These are phyloP conservation scores for Oryza meyeriana DNA, from an alignment of 176 grass and related monocot species.

Conservation along the genomic window DNA sequence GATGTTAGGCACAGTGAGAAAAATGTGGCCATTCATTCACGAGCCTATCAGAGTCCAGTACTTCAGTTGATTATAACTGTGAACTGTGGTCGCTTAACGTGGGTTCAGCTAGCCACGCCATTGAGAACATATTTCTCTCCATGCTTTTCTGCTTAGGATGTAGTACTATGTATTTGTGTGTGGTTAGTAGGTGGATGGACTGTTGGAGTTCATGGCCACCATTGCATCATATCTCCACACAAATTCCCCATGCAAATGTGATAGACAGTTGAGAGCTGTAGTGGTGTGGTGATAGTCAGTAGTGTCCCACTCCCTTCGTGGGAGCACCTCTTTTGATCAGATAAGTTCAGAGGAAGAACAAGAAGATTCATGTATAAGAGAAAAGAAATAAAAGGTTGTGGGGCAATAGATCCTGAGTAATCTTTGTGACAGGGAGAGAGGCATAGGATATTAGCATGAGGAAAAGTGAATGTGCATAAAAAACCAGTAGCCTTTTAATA, in stretches of 20 bases:
- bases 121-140: not conserved
- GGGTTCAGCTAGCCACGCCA: not conserved
- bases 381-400: not conserved
- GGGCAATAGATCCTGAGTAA: constrained; percentile 10
- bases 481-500: constrained; percentile 19
- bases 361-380: not conserved
- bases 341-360: constrained; percentile 3
- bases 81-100: not conserved
- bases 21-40: not conserved
- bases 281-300: constrained; percentile 24
- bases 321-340: constrained; percentile 26
- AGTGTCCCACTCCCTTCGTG: constrained; percentile 24
- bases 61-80: not conserved
- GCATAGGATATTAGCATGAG: not conserved
- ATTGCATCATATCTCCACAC: not conserved
- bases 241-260: not conserved
- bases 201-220: constrained; percentile 19
- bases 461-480: not conserved
- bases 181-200: constrained; percentile 20
- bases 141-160: not conserved
- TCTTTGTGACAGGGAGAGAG: constrained; percentile 11
- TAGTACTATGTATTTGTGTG: not conserved
- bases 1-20: not conserved
- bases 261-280: not conserved
- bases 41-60: not conserved